A percentile compares a stretch with the other conserved stretches of the same genome.
Evolutionary conservation across 306 rosid genomes (phyloP).

Genomic region (Inga oerstediana): DNA sequence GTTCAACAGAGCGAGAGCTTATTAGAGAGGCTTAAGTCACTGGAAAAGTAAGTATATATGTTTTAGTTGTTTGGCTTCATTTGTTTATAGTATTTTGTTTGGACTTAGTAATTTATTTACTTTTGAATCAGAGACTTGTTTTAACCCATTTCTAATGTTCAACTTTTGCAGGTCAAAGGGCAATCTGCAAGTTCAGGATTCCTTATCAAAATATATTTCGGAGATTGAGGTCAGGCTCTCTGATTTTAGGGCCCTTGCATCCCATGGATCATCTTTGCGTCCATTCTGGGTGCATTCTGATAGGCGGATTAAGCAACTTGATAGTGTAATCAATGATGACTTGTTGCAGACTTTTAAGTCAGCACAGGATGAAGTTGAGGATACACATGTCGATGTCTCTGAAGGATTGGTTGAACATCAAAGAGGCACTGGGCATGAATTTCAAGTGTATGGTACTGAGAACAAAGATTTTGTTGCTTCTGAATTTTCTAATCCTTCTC

Average conservation of each 20-base stretch:
- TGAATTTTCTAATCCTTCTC: conserved; percentile 45
- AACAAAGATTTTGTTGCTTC: conserved; percentile 33
- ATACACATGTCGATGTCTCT: conserved; percentile 35
- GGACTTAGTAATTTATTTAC: background rate
- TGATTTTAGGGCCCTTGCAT: conserved; percentile 72
- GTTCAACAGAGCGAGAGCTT: conserved; percentile 56
- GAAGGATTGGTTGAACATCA: conserved; percentile 36
- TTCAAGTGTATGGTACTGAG: conserved; percentile 42
- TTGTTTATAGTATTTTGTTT: conserved; percentile 23
- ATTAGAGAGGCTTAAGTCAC: conserved; percentile 70
- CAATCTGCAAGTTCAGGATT: conserved; percentile 43
- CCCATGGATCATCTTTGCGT: conserved; percentile 68
- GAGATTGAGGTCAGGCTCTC: conserved; percentile 88
- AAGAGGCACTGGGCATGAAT: conserved; percentile 35
- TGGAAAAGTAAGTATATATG: conserved; percentile 55
- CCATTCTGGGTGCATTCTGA: conserved; percentile 93
- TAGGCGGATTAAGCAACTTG: conserved; percentile 66
- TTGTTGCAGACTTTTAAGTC: conserved; percentile 43
- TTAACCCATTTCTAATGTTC: conserved; percentile 4
- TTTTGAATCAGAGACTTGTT: background rate
- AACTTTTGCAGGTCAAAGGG: conserved; percentile 59
- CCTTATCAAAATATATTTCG: conserved; percentile 52
- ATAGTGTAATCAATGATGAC: conserved; percentile 59
- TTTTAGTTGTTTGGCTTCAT: conserved; percentile 13
- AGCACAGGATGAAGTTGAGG: conserved; percentile 44